Percentiles rank a stretch among this genome's conserved stretches.
phyloP scores from a whole-genome alignment of 192 early-diverging fungal genomes.

The Backusella mclennaniae region DNA sequence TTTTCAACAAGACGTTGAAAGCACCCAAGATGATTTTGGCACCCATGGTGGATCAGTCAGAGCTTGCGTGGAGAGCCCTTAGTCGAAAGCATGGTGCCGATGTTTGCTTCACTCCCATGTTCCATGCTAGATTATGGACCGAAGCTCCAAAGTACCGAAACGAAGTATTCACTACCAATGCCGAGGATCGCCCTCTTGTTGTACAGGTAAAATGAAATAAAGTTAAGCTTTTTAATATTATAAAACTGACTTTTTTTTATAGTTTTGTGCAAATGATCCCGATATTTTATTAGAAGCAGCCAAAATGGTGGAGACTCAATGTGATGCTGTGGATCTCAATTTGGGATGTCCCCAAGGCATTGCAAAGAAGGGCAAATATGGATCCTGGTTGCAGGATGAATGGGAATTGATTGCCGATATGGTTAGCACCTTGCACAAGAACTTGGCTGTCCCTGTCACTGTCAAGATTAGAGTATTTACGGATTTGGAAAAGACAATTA shows the following conservation, averaged over 20 bases:
- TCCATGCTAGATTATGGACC: conserved; percentile 78
- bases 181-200: conserved; percentile 78
- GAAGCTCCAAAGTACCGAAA: conserved; percentile 57
- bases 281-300: conserved; percentile 80
- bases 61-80: conserved; percentile 92
- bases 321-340: conserved; percentile 94
- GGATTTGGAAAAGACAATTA: conserved; percentile 84
- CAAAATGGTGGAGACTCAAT: conserved; percentile 71
- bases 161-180: conserved; percentile 68
- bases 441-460: conserved; percentile 87
- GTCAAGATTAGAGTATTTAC: conserved; percentile 96
- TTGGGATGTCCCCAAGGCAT: conserved; percentile 97
- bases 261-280: conserved; percentile 98
- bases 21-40: conserved; percentile 82
- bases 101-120: conserved; percentile 98
- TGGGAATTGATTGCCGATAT: conserved; percentile 75
- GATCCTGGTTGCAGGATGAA: conserved; percentile 94
- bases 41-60: conserved; percentile 98
- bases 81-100: conserved; percentile 83
- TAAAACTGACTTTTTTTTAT: not conserved
- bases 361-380: conserved; percentile 88
- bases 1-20: conserved; percentile 66
- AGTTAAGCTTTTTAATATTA: not conserved
- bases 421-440: conserved; percentile 73
- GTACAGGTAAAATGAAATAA: conserved; percentile 57